Evolutionary conservation across 139 green algal species (phyloP).

Genomic region (Coccomyxa sp.): DNA sequence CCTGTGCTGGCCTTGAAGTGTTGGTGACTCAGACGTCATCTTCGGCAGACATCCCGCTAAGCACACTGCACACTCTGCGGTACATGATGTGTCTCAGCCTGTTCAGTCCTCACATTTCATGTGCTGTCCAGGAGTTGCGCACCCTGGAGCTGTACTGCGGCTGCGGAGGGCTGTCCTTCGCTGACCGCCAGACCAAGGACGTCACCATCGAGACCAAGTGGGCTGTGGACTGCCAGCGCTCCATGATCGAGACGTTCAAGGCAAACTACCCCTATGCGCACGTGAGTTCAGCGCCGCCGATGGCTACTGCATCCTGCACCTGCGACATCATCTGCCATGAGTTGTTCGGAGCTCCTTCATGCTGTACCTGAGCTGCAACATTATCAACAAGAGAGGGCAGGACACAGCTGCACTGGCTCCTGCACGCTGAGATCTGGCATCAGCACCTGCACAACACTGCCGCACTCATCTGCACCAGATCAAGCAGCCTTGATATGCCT

Average conservation of each 20-base stretch:
- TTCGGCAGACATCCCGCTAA: no score
- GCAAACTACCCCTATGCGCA: constrained; percentile 43
- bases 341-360: not conserved
- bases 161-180: constrained; percentile 31
- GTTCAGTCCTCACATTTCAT: not conserved
- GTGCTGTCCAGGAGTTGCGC: constrained; percentile 8
- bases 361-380: not conserved
- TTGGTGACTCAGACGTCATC: not conserved
- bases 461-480: no score
- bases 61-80: not conserved
- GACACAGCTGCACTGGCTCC: not conserved
- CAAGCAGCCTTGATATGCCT: no score
- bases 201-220: constrained; percentile 35
- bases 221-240: constrained; percentile 43
- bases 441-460: not conserved
- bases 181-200: constrained; percentile 17
- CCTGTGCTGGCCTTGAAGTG: not conserved
- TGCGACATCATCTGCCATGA: not conserved
- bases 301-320: no score
- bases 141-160: constrained; percentile 44
- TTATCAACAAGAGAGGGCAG: not conserved
- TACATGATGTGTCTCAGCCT: not conserved
- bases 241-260: constrained; percentile 38
- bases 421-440: not conserved
- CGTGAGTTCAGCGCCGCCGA: no score